Evolutionary conservation across 495 filamentous ascomycete genomes (phyloP).

Genomic region (Aspergillus ostianus): DNA sequence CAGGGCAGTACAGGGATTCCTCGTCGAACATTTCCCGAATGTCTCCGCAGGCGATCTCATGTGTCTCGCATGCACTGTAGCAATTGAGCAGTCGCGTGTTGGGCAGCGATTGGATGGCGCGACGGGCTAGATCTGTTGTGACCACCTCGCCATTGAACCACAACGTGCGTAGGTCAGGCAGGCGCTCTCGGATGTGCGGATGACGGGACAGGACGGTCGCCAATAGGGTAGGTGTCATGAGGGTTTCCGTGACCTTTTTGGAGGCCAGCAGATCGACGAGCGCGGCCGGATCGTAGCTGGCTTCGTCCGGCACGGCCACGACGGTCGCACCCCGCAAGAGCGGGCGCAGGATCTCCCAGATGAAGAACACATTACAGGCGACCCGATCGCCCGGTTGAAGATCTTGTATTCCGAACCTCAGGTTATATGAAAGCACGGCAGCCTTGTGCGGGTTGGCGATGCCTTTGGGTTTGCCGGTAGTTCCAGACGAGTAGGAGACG

Average conservation of each 20-base stretch:
- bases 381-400: slow-evolving; percentile 62
- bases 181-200: slow-evolving; percentile 51
- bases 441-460: slow-evolving; percentile 68
- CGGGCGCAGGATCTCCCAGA: slow-evolving; percentile 72
- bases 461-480: slow-evolving; percentile 67
- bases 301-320: slow-evolving; percentile 63
- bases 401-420: slow-evolving; percentile 62
- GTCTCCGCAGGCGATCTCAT: slow-evolving; percentile 70
- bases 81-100: slow-evolving; percentile 64
- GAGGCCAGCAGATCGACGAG: slow-evolving; percentile 61
- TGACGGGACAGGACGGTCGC: slow-evolving; percentile 62
- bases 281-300: slow-evolving; percentile 64
- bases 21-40: slow-evolving; percentile 59
- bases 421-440: slow-evolving; percentile 61
- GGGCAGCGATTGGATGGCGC: slow-evolving; percentile 59
- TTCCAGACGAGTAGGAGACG: slow-evolving; percentile 65
- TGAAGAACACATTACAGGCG: slow-evolving; percentile 72
- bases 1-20: slow-evolving; percentile 55
- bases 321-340: slow-evolving; percentile 67
- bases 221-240: slow-evolving; percentile 72
- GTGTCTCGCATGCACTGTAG: slow-evolving; percentile 71
- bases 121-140: slow-evolving; percentile 62
- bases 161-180: slow-evolving; percentile 58
- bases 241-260: slow-evolving; percentile 61
- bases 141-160: slow-evolving; percentile 75